phyloP scores from a whole-genome alignment of 345 rosid species.

The Acer yangbiense region DNA sequence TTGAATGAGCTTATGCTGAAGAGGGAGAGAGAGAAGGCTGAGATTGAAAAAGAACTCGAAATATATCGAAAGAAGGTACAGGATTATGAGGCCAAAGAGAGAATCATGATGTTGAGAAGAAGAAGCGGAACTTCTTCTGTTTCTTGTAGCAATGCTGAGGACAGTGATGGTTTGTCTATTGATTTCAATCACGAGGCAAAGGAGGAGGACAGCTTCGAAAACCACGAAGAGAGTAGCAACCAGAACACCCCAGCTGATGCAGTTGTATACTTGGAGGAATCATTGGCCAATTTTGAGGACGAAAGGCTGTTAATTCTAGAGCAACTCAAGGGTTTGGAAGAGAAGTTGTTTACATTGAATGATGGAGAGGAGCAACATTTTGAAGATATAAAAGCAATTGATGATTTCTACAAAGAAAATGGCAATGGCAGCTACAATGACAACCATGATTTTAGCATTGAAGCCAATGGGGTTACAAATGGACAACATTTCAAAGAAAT shows the following conservation, averaged over 20 bases:
- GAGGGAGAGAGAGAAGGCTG: slow-evolving; percentile 80
- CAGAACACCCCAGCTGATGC: slow-evolving; percentile 73
- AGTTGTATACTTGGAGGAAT: slow-evolving; percentile 73
- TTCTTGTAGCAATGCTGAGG: slow-evolving; percentile 68
- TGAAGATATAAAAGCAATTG: slow-evolving; percentile 47
- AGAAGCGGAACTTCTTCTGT: slow-evolving; percentile 59
- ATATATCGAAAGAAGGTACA: slow-evolving; percentile 57
- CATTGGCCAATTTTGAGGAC: slow-evolving; percentile 73
- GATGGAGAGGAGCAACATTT: slow-evolving; percentile 56
- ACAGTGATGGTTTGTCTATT: slow-evolving; percentile 56
- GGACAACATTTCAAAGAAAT: slow-evolving; percentile 58
- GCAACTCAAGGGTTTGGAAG: slow-evolving; percentile 88
- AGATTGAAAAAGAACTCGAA: slow-evolving; percentile 79
- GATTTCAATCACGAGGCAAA: slow-evolving; percentile 53
- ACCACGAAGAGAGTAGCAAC: slow-evolving; percentile 35
- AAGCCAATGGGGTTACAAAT: slow-evolving; percentile 50
- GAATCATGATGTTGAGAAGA: slow-evolving; percentile 46
- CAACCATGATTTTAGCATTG: slow-evolving; percentile 24
- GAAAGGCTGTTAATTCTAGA: slow-evolving; percentile 86
- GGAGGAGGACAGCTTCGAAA: slow-evolving; percentile 36
- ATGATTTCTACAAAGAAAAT: slow-evolving; percentile 36
- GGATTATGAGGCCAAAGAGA: slow-evolving; percentile 76
- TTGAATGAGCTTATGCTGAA: slow-evolving; percentile 82
- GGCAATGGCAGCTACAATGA: slow-evolving; percentile 44
- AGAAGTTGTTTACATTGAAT: slow-evolving; percentile 58